Evolutionary conservation across 768 basidiomycete species (phyloP).

Genomic region (Cystofilobasidium capitatum): DNA sequence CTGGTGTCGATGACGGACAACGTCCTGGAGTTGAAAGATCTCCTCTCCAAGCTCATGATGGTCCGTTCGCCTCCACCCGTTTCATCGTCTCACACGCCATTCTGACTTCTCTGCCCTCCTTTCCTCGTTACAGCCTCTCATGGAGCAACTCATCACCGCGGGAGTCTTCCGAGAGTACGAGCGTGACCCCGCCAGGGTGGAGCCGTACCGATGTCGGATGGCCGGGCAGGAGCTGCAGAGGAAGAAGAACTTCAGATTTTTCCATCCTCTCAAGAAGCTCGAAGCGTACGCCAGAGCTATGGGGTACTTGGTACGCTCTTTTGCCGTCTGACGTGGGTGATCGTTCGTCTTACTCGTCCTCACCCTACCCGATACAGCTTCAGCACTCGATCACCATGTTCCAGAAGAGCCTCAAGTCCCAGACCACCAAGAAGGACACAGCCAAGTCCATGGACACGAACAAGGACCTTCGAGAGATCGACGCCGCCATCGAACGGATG

Average conservation of each 20-base stretch:
- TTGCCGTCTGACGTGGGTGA: neutral
- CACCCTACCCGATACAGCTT: conserved; percentile 46
- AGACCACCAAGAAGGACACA: conserved; percentile 42
- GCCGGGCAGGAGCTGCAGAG: conserved; percentile 42
- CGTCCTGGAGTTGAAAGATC: conserved; percentile 19
- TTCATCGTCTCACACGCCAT: neutral
- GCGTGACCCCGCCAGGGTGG: conserved; percentile 53
- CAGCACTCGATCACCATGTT: conserved; percentile 77
- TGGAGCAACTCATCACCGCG: conserved; percentile 34
- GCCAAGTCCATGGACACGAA: conserved; percentile 36
- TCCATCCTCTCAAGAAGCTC: conserved; percentile 47
- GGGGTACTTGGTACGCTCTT: conserved; percentile 64
- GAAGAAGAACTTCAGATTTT: conserved; percentile 31
- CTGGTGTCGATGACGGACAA: conserved; percentile 23
- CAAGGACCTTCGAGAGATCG: conserved; percentile 41
- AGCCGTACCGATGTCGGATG: conserved; percentile 54
- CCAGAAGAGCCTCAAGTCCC: conserved; percentile 52
- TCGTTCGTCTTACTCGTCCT: neutral
- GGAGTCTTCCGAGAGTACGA: conserved; percentile 34
- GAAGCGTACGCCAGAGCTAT: conserved; percentile 64
- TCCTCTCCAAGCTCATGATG: conserved; percentile 16
- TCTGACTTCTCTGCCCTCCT: neutral
- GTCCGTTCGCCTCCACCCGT: neutral
- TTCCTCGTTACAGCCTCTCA: conserved; percentile 31
- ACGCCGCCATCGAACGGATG: conserved; percentile 32